These are phyloP conservation scores for Russula foetens DNA, from an alignment of 768 basidiomycete genomes.

Conservation along the genomic window DNA sequence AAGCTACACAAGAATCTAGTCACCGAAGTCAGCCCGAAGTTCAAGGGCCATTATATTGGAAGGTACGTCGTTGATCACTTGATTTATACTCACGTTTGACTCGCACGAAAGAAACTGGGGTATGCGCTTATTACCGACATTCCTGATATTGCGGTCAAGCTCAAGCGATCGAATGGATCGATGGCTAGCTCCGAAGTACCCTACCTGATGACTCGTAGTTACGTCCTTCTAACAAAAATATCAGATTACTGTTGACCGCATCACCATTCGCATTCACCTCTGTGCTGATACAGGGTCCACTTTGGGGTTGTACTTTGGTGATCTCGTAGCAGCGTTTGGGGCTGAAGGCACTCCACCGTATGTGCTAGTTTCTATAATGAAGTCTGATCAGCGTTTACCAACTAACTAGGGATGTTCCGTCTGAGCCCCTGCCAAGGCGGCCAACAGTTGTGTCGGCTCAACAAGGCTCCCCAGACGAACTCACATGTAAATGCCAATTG, in stretches of 20 bases:
- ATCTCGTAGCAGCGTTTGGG: slow-evolving; percentile 40
- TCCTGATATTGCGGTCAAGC: slow-evolving; percentile 30
- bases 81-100: background rate
- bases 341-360: slow-evolving; percentile 26
- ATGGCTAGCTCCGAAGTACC: slow-evolving; percentile 4
- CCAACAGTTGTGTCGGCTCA: slow-evolving; percentile 13
- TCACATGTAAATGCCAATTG: slow-evolving; percentile 24
- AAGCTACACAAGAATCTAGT: slow-evolving; percentile 23
- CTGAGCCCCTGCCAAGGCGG: background rate
- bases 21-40: background rate
- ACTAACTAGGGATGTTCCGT: background rate
- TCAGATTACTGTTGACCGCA: slow-evolving; percentile 49
- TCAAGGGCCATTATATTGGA: slow-evolving; percentile 41
- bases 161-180: slow-evolving; percentile 6
- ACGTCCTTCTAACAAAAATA: background rate
- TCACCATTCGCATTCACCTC: slow-evolving; percentile 52
- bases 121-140: slow-evolving; percentile 65
- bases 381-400: background rate
- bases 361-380: background rate
- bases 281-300: slow-evolving; percentile 71
- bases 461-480: slow-evolving; percentile 12
- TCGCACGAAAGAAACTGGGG: slow-evolving; percentile 39
- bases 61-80: slow-evolving; percentile 36
- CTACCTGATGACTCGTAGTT: background rate
- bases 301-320: slow-evolving; percentile 46